Conservation (phyloP, 305 asterid species). For the Fraxinus sp. region DNA sequence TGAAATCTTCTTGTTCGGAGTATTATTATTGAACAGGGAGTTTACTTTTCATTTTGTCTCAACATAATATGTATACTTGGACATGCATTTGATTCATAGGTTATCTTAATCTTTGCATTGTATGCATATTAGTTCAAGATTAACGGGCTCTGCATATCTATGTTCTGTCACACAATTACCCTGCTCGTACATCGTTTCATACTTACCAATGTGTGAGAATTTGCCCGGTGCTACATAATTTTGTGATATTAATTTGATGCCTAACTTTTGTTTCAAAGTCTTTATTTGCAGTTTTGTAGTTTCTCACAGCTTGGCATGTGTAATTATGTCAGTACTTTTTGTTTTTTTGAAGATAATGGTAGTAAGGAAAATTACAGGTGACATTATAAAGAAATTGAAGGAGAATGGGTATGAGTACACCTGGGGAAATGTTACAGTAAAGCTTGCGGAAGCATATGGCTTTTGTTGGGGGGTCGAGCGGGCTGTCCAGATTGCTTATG, state of each 20-base stretch:
- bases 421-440: slow-evolving; percentile 76
- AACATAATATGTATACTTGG: not conserved
- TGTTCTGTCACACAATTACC: not conserved
- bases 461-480: slow-evolving; percentile 99
- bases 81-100: not conserved
- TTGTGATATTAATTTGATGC: not conserved
- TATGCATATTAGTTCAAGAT: not conserved
- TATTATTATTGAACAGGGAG: not conserved
- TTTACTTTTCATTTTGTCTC: not conserved
- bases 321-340: not conserved
- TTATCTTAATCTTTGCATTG: not conserved
- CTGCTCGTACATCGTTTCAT: not conserved
- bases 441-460: slow-evolving; percentile 94
- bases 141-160: not conserved
- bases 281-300: not conserved
- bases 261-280: slow-evolving; percentile 5
- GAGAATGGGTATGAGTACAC: slow-evolving; percentile 52
- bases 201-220: not conserved
- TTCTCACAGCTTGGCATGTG: not conserved
- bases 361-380: slow-evolving; percentile 50
- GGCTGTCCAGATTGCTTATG: slow-evolving; percentile 97
- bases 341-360: not conserved
- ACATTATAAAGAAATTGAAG: slow-evolving; percentile 72
- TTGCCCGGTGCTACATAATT: not conserved
- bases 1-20: not conserved